These are phyloP conservation scores for Boletus vermiculosoides DNA, from an alignment of 768 basidiomycete species.

Conservation along the genomic window DNA sequence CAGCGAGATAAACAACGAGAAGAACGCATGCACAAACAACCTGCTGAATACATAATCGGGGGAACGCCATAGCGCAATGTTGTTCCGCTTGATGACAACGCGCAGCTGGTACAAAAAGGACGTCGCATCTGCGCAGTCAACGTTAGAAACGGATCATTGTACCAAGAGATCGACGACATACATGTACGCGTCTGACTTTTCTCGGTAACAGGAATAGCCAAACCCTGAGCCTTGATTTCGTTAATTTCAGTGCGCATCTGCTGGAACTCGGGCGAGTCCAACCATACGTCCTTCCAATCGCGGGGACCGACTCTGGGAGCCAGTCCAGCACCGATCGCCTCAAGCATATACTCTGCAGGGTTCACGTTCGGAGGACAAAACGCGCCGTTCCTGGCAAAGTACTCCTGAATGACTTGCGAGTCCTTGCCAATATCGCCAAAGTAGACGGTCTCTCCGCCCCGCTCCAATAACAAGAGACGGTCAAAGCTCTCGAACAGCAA, in stretches of 20 bases:
- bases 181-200: conserved; percentile 47
- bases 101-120: conserved; percentile 72
- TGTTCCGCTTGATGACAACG: conserved; percentile 64
- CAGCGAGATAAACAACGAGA: conserved; percentile 70
- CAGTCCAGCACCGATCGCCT: conserved; percentile 85
- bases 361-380: conserved; percentile 74
- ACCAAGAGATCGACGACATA: conserved; percentile 26
- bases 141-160: neutral
- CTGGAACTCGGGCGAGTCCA: conserved; percentile 61
- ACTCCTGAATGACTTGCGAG: conserved; percentile 63
- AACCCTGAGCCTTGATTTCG: conserved; percentile 46
- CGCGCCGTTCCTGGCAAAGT: conserved; percentile 73
- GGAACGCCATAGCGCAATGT: conserved; percentile 73
- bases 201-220: conserved; percentile 41
- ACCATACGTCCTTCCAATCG: conserved; percentile 89
- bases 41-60: conserved; percentile 86
- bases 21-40: conserved; percentile 70
- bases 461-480: conserved; percentile 62
- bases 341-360: conserved; percentile 77
- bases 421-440: conserved; percentile 85
- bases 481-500: conserved; percentile 88
- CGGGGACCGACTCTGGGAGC: conserved; percentile 67
- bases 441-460: conserved; percentile 90
- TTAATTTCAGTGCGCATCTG: conserved; percentile 44
- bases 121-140: conserved; percentile 57